Conservation (phyloP, 306 rosid genomes). For the Prunus mume region DNA sequence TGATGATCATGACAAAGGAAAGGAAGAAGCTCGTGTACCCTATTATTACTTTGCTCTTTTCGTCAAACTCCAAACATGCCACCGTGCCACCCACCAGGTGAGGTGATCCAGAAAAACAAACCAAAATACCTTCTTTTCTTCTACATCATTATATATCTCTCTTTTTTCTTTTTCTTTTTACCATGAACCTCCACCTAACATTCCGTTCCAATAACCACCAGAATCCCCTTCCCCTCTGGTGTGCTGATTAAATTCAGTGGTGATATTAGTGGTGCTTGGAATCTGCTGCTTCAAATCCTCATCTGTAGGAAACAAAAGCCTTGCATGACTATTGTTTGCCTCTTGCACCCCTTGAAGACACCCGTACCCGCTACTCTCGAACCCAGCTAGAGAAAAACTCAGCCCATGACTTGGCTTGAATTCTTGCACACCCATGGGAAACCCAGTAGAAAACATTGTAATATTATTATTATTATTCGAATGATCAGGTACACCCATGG, state of each 20-base stretch:
- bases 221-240: conserved; percentile 56
- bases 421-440: conserved; percentile 49
- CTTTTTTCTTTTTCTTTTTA: conserved; percentile 22
- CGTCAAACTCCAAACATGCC: conserved; percentile 27
- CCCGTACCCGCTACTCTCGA: conserved; percentile 52
- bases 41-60: conserved; percentile 49
- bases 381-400: conserved; percentile 67
- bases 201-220: conserved; percentile 80
- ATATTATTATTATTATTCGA: conserved; percentile 3
- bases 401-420: conserved; percentile 53
- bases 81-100: conserved; percentile 14
- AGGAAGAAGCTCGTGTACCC: conserved; percentile 42
- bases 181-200: conserved; percentile 96
- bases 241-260: conserved; percentile 34
- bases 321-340: conserved; percentile 37
- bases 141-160: not conserved
- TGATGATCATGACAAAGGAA: not conserved
- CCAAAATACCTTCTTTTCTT: conserved; percentile 23
- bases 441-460: conserved; percentile 47
- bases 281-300: conserved; percentile 78
- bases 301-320: conserved; percentile 71
- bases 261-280: conserved; percentile 31
- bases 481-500: conserved; percentile 37
- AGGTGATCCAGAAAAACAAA: conserved; percentile 17
- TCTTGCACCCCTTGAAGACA: conserved; percentile 57